Evolutionary conservation across 352 stramenopile species (phyloP).

Genomic region (Globisporangium ultimum): DNA sequence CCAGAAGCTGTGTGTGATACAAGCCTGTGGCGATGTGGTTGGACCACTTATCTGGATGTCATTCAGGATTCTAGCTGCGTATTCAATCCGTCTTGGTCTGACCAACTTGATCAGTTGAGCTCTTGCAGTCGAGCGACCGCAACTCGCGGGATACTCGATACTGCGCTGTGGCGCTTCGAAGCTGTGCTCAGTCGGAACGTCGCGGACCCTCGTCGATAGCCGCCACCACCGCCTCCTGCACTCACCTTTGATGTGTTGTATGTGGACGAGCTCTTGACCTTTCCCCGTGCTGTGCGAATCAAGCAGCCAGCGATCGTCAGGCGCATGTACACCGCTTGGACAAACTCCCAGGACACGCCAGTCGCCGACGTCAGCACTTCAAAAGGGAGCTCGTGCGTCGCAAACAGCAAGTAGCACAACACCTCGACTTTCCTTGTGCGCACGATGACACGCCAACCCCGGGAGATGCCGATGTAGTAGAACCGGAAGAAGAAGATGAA

Average conservation of each 20-base stretch:
- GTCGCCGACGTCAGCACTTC: slow-evolving; percentile 10
- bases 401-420: slow-evolving; percentile 24
- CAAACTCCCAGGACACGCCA: slow-evolving; percentile 33
- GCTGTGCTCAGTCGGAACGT: not conserved
- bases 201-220: not conserved
- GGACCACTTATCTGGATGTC: no score
- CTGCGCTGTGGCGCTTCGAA: no score
- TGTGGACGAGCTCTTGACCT: slow-evolving; percentile 1
- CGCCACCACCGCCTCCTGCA: not conserved
- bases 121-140: no score
- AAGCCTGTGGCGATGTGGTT: no score
- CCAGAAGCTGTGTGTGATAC: no score
- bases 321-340: slow-evolving; percentile 36
- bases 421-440: slow-evolving; percentile 18
- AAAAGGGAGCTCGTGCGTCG: slow-evolving; percentile 40
- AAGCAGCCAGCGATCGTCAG: slow-evolving; percentile 31
- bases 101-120: no score
- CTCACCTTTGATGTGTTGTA: slow-evolving; percentile 6
- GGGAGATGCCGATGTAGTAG: slow-evolving; percentile 27
- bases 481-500: slow-evolving; percentile 44
- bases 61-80: no score
- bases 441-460: slow-evolving; percentile 12
- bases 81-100: no score
- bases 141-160: no score
- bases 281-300: slow-evolving; percentile 16